A percentile compares a stretch with the other conserved stretches of the same genome.
These are phyloP conservation scores for Penicillium olsonii DNA, from an alignment of 2,329 filamentous ascomycete genomes.

Conservation along the genomic window DNA sequence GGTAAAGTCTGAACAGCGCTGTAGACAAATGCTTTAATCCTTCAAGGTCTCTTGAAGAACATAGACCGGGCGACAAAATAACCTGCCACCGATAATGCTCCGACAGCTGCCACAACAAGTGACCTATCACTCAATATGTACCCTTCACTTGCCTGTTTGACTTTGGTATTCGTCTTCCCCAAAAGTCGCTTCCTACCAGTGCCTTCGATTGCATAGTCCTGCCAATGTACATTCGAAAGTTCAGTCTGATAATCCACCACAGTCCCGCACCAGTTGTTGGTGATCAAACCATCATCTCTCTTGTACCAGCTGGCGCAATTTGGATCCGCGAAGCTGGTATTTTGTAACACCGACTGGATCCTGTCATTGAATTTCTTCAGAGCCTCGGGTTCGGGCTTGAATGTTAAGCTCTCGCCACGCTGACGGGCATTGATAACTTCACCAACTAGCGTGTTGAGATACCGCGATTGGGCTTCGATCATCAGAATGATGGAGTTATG, in stretches of 20 bases:
- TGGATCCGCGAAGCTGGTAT: slow-evolving; percentile 55
- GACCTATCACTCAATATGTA: slow-evolving; percentile 32
- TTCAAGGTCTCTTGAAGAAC: slow-evolving; percentile 3
- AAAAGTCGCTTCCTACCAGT: slow-evolving; percentile 24
- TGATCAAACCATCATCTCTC: slow-evolving; percentile 54
- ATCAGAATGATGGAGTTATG: slow-evolving; percentile 63
- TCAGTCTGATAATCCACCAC: slow-evolving; percentile 58
- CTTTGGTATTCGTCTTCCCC: slow-evolving; percentile 25
- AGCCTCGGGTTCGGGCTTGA: slow-evolving; percentile 46
- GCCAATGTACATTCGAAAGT: slow-evolving; percentile 32
- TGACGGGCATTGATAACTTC: slow-evolving; percentile 51
- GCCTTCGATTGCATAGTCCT: slow-evolving; percentile 32
- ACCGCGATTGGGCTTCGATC: slow-evolving; percentile 60
- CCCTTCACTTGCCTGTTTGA: slow-evolving; percentile 41
- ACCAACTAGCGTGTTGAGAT: slow-evolving; percentile 54
- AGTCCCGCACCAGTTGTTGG: slow-evolving; percentile 59
- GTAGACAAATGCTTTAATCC: too few relatives aligned
- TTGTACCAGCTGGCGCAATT: slow-evolving; percentile 61
- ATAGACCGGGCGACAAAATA: slow-evolving; percentile 13
- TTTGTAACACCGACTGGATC: slow-evolving; percentile 48
- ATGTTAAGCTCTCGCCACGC: slow-evolving; percentile 42
- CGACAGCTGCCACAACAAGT: slow-evolving; percentile 69
- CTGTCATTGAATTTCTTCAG: slow-evolving; percentile 49
- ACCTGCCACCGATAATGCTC: slow-evolving; percentile 62
- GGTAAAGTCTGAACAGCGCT: too few relatives aligned